phyloP scores from a whole-genome alignment of 805 yeast species.

The Kodamaea sagamina region DNA sequence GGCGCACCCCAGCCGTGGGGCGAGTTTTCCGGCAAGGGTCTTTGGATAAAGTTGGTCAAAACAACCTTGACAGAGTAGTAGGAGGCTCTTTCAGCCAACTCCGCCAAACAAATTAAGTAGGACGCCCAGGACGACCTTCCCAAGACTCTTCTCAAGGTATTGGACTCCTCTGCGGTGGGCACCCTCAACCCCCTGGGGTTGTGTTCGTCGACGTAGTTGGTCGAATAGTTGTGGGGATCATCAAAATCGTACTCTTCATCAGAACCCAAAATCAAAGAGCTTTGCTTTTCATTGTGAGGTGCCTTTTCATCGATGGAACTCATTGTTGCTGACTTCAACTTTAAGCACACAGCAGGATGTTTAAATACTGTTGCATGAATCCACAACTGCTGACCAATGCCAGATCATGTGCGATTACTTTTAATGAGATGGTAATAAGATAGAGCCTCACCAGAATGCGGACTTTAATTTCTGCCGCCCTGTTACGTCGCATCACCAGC shows the following conservation, averaged over 20 bases:
- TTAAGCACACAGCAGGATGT: too few relatives aligned
- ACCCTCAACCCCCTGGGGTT: conserved; percentile 41
- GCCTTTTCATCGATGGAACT: conserved; percentile 8
- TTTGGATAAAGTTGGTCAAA: conserved; percentile 50
- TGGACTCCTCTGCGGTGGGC: conserved; percentile 32
- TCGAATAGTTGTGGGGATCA: conserved; percentile 21
- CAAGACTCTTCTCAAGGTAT: conserved; percentile 34
- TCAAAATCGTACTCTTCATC: conserved; percentile 17
- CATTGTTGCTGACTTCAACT: background rate
- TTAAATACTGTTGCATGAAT: too few relatives aligned
- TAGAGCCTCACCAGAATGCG: too few relatives aligned
- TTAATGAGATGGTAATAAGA: too few relatives aligned
- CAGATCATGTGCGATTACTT: too few relatives aligned
- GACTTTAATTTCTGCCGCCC: too few relatives aligned
- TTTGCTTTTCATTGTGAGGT: conserved; percentile 2
- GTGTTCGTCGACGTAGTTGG: conserved; percentile 31
- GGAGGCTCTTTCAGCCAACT: conserved; percentile 58
- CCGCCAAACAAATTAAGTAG: conserved; percentile 49
- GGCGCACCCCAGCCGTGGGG: conserved; percentile 48
- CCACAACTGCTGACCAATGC: too few relatives aligned
- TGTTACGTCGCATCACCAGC: too few relatives aligned
- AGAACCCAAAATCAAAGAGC: background rate
- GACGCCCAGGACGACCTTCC: conserved; percentile 52
- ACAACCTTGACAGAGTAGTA: conserved; percentile 50
- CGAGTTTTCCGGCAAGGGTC: conserved; percentile 52